phyloP scores from a whole-genome alignment of 805 yeast species.

The Lachancea waltii region DNA sequence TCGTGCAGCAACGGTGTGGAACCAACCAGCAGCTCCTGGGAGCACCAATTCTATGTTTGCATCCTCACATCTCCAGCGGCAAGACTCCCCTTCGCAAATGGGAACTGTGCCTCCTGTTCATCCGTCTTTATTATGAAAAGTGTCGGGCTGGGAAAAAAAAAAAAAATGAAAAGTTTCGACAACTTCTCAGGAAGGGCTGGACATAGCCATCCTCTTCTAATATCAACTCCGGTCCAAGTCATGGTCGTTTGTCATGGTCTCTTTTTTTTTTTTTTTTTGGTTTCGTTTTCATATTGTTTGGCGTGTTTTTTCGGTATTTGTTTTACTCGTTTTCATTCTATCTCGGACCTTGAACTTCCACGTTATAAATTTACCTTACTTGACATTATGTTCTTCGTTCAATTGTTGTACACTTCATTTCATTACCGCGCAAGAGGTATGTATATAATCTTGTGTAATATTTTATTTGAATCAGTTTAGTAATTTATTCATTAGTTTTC shows the following conservation, averaged over 20 bases:
- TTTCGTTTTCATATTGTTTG: background rate
- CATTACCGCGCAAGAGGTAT: background rate
- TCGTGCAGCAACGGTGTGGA: conserved; percentile 6
- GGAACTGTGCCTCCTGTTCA: conserved; percentile 17
- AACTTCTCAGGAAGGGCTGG: no score
- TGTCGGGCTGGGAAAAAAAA: background rate
- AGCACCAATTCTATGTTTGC: conserved; percentile 4
- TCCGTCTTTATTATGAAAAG: conserved; percentile 14
- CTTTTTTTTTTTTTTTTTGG: background rate
- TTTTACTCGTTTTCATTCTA: background rate
- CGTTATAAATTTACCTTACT: background rate
- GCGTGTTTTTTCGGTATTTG: background rate
- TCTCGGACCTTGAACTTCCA: background rate
- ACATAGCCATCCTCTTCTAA: no score
- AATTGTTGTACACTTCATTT: background rate
- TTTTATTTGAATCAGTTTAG: background rate
- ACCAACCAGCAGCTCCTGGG: background rate
- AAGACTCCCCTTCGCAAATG: conserved; percentile 2
- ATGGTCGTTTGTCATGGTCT: background rate
- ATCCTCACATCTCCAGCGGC: conserved; percentile 5
- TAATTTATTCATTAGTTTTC: no score
- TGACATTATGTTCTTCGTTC: background rate
- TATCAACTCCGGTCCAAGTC: no score
- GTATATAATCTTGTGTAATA: no score
- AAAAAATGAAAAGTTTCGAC: background rate